phyloP scores from a whole-genome alignment of 139 green algal genomes.

The Closterium sp. region DNA sequence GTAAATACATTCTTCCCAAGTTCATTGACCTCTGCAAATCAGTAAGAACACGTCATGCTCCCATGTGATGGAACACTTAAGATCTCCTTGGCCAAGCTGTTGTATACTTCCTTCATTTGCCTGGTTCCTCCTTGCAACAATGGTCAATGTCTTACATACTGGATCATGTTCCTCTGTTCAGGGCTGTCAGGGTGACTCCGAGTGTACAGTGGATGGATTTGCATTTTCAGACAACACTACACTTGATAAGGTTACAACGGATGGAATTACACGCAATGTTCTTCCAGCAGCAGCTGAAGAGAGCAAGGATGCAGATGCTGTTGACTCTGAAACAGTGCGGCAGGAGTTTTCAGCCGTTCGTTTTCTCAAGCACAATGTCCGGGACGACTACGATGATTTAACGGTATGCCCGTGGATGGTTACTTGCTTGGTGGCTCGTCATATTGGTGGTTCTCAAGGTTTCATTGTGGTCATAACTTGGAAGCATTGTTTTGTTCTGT shows the following conservation, averaged over 20 bases:
- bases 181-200: background rate
- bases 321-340: background rate
- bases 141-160: background rate
- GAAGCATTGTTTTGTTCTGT: too few species aligned
- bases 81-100: background rate
- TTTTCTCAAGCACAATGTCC: constrained; percentile 35
- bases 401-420: constrained; percentile 9
- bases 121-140: background rate
- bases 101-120: background rate
- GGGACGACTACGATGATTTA: constrained; percentile 41
- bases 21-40: constrained; percentile 39
- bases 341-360: constrained; percentile 5
- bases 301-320: background rate
- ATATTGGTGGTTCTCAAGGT: background rate
- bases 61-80: background rate
- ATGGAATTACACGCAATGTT: background rate
- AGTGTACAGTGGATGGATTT: background rate
- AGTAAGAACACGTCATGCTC: background rate
- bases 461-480: background rate
- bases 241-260: background rate
- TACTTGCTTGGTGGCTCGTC: background rate
- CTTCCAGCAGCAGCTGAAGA: background rate
- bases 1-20: constrained; percentile 34
- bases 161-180: background rate
- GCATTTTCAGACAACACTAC: background rate